Evolutionary conservation across 1,284 basidiomycete genomes (phyloP).

Genomic region (Boletus sp.): DNA sequence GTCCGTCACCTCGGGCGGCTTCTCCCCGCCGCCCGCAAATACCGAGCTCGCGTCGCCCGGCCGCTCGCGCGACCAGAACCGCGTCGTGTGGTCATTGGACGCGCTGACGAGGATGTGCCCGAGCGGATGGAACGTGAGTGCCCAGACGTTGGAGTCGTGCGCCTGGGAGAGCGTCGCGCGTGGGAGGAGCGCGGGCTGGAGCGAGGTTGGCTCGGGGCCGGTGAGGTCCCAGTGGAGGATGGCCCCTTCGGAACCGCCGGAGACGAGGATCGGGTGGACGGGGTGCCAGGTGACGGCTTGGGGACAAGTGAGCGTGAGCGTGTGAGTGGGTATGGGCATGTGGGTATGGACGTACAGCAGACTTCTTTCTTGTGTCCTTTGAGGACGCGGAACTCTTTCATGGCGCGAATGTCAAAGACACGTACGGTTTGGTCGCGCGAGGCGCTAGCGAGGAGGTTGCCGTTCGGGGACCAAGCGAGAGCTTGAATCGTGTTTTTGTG

Average conservation of each 20-base stretch:
- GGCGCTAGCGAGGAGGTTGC: slow-evolving; percentile 89
- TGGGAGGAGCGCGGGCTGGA: slow-evolving; percentile 45
- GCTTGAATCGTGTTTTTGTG: slow-evolving; percentile 98
- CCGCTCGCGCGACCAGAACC: slow-evolving; percentile 92
- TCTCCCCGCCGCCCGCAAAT: slow-evolving; percentile 72
- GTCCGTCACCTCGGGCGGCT: slow-evolving; percentile 62
- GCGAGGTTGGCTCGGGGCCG: slow-evolving; percentile 42
- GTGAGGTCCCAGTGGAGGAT: slow-evolving; percentile 91
- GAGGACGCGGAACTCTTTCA: slow-evolving; percentile 90
- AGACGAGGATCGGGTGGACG: slow-evolving; percentile 85
- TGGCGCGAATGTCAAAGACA: slow-evolving; percentile 96
- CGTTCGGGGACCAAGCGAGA: slow-evolving; percentile 88
- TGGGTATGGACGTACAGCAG: slow-evolving; percentile 68
- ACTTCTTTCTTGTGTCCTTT: slow-evolving; percentile 98
- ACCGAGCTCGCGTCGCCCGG: slow-evolving; percentile 71
- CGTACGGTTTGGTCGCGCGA: slow-evolving; percentile 92
- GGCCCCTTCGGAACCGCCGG: slow-evolving; percentile 90
- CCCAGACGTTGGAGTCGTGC: slow-evolving; percentile 97
- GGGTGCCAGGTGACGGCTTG: slow-evolving; percentile 93
- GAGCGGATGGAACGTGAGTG: slow-evolving; percentile 91
- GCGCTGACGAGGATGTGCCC: slow-evolving; percentile 92
- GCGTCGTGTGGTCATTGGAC: slow-evolving; percentile 95
- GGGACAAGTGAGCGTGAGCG: background rate
- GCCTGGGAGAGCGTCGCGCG: slow-evolving; percentile 85
- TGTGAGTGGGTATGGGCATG: background rate